phyloP scores from a whole-genome alignment of 345 rosid genomes.

The Aegle marmelos region DNA sequence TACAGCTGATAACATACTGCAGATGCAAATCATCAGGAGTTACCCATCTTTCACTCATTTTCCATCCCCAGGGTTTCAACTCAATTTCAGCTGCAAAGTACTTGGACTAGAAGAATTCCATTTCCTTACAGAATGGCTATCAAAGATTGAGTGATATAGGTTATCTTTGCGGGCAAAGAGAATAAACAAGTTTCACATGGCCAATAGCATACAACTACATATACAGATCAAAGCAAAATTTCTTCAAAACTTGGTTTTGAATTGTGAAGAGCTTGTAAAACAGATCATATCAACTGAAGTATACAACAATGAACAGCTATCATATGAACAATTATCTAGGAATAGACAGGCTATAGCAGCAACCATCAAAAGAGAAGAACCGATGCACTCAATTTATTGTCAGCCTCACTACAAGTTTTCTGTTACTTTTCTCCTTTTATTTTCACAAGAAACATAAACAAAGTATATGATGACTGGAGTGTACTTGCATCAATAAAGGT shows the following conservation, averaged over 20 bases:
- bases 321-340: neutral
- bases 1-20: neutral
- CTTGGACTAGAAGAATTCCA: neutral
- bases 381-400: neutral
- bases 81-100: neutral
- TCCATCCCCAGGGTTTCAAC: neutral
- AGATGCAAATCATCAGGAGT: neutral
- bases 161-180: neutral
- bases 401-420: neutral
- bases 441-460: neutral
- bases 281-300: too few species aligned
- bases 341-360: neutral
- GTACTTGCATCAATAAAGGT: neutral
- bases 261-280: too few species aligned
- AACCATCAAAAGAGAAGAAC: too few species aligned
- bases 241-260: neutral
- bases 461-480: neutral
- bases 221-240: neutral
- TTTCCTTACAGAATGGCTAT: neutral
- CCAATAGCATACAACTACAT: neutral
- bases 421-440: neutral
- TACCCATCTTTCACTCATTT: neutral
- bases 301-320: neutral
- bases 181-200: neutral
- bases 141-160: neutral